These are phyloP conservation scores for Chlorella sp. DNA, from an alignment of 139 green algal genomes.

Conservation along the genomic window DNA sequence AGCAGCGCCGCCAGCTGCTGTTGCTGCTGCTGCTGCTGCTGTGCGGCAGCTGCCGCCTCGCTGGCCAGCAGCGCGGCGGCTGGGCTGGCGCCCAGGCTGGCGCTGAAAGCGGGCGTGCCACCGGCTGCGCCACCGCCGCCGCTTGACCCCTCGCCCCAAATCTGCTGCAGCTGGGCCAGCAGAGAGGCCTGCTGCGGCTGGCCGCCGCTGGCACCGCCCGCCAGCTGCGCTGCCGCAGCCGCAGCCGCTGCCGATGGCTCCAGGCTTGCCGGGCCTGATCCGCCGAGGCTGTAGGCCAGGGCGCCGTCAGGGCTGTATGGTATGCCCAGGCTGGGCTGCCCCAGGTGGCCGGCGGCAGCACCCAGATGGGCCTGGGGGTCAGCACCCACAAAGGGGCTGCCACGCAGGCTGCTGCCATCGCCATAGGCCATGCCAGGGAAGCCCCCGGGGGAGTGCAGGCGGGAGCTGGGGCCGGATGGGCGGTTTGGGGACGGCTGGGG, in stretches of 20 bases:
- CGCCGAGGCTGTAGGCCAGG: no score
- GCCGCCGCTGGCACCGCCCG: not conserved
- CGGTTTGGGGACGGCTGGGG: not conserved
- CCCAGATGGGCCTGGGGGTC: no score
- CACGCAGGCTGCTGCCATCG: no score
- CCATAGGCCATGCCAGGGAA: not conserved
- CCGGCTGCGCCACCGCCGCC: not conserved
- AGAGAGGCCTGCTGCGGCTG: not conserved
- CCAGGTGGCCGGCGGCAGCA: no score
- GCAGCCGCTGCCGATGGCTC: not conserved
- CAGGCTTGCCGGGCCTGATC: not conserved
- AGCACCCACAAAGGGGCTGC: no score
- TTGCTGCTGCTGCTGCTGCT: no score
- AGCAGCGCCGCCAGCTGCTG: no score
- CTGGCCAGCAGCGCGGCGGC: no score
- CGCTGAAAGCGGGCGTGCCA: not conserved
- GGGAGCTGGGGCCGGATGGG: not conserved
- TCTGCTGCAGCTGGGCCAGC: slow-evolving; percentile 34
- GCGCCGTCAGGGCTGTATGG: not conserved
- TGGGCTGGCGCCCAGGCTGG: not conserved
- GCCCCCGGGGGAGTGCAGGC: not conserved
- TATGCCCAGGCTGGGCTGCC: not conserved
- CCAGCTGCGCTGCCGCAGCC: not conserved
- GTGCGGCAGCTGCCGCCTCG: no score
- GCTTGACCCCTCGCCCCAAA: slow-evolving; percentile 15